phyloP scores from a whole-genome alignment of 2,329 filamentous ascomycete genomes.

The Colletotrichum sp. region DNA sequence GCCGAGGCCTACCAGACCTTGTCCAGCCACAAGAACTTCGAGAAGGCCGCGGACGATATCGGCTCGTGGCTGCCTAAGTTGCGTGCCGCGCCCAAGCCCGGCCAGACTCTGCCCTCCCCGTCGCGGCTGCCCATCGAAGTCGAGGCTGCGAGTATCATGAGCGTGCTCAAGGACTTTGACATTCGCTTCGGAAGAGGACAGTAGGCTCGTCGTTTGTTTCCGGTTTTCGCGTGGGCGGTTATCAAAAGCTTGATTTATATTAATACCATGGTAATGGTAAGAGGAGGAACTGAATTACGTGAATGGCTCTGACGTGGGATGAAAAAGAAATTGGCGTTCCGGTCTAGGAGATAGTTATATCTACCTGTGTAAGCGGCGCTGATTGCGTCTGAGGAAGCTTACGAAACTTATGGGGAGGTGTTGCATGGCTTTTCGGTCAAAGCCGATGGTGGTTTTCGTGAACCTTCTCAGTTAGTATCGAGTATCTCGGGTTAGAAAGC shows the following conservation, averaged over 20 bases:
- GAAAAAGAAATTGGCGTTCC: not conserved
- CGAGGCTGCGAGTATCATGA: constrained; percentile 85
- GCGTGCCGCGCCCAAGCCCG: constrained; percentile 57
- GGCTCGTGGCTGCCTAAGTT: constrained; percentile 79
- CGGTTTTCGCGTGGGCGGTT: not conserved
- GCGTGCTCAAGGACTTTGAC: constrained; percentile 82
- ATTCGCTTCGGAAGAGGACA: constrained; percentile 64
- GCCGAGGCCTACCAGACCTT: constrained; percentile 82
- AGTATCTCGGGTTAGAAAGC: not conserved
- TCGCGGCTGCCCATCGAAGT: constrained; percentile 71
- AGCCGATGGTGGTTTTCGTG: not conserved
- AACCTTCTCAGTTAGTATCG: not conserved
- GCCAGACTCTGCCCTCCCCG: constrained; percentile 32
- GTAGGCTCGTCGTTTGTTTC: not conserved
- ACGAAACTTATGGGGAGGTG: not conserved
- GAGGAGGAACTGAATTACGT: not conserved
- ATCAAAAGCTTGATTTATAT: not conserved
- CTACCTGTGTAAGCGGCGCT: not conserved
- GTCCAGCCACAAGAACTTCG: constrained; percentile 77
- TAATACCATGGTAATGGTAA: not conserved
- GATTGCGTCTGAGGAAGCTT: not conserved
- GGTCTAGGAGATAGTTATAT: not conserved
- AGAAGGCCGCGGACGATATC: constrained; percentile 75
- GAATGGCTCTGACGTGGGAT: not conserved
- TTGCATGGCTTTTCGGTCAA: not conserved